Base-by-base conservation (phyloP, 768 basidiomycete species). In the Hypsizygus marmoreus region DNA sequence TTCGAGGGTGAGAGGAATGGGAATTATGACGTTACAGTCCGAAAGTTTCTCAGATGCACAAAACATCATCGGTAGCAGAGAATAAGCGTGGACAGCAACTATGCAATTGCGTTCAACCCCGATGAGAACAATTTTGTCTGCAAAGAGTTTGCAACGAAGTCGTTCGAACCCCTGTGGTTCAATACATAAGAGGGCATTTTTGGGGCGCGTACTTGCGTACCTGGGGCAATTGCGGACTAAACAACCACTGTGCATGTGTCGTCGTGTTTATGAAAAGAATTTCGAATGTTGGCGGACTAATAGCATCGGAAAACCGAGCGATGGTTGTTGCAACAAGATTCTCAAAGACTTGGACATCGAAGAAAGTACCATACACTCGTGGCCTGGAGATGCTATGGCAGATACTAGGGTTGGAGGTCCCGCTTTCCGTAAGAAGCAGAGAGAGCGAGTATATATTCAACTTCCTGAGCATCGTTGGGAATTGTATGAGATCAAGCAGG, bases 211-310 rank as follows among this genome's bases (percentile, higher is more conserved):
- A 17, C 17, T 14, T 19, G 30, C 55, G 11, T 31, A 54, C 55
- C 39, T 23, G 26, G 22, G 44, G 49, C 19, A 50, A 32, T 19
- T 20, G n/a, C 6, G 50, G 46, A 26, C 37, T 22, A 26, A 47
- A 40, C 36, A 28, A 46, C 45, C 42, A 49, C 17, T 45, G 40
- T 6, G 43, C 39, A n/a, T 43, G 48, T 40, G 56, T 68, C 47
- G 40, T 52, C 30, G 51, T 50, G 46, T 72, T 66, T 22, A 69
- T 42, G 23, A 72, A 53, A 28, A 69, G 48, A 31, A 73, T 48
- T 33, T 53, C 48, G 49, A 56, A 48, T 26, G 53, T 44, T 40
- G 58, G 50, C 28, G 53, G 30, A 45, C 43, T 57, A 43, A 49
- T 17, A 44, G 23, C 16, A 33, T 45, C 44, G 32, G 34, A 48